phyloP scores from a whole-genome alignment of 306 rosid species.

The Lagenaria siceraria region DNA sequence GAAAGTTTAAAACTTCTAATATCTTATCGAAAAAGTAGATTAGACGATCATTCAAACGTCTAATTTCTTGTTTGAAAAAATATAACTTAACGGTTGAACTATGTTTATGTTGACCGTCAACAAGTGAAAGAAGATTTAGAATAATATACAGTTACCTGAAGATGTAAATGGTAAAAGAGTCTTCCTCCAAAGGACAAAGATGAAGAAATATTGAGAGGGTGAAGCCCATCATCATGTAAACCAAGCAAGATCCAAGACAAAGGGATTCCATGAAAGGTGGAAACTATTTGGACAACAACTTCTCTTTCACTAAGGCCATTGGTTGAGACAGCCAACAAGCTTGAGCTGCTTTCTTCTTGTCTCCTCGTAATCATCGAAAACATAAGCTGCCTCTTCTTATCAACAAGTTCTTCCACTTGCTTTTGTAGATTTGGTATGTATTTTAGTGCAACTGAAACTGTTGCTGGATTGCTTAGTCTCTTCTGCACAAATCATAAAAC shows the following conservation, averaged over 20 bases:
- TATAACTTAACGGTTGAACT: too few relatives aligned
- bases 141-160: constrained; percentile 18
- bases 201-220: constrained; percentile 40
- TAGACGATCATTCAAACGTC: too few relatives aligned
- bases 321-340: constrained; percentile 28
- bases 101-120: too few relatives aligned
- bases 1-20: too few relatives aligned
- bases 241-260: constrained; percentile 27
- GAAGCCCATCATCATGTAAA: constrained; percentile 36
- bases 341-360: background rate
- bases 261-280: constrained; percentile 15
- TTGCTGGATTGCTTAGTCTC: constrained; percentile 49
- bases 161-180: constrained; percentile 39
- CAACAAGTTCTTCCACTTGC: constrained; percentile 33
- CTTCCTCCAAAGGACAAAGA: constrained; percentile 39
- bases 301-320: constrained; percentile 37
- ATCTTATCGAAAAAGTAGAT: too few relatives aligned
- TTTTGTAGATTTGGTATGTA: constrained; percentile 55
- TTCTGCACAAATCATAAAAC: constrained; percentile 10
- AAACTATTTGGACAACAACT: constrained; percentile 33
- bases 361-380: constrained; percentile 7
- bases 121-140: too few relatives aligned
- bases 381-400: constrained; percentile 41
- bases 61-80: too few relatives aligned
- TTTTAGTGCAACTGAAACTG: constrained; percentile 37